Percentiles rank a stretch among this genome's conserved stretches.
Evolutionary conservation across 768 basidiomycete genomes (phyloP).

Genomic region (Lentinula sp.): DNA sequence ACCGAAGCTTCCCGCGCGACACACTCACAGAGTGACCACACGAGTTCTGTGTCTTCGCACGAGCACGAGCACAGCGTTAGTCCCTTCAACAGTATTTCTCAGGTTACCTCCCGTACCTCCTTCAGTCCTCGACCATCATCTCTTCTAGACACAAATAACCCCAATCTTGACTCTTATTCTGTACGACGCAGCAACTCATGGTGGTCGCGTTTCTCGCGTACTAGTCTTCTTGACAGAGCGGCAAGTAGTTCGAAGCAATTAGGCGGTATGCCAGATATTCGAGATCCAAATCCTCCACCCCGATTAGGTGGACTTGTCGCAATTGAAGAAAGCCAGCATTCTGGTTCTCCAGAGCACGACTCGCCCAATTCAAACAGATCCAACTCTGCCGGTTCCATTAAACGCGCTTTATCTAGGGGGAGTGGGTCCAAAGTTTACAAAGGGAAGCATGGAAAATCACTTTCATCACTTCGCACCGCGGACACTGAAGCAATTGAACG

Average conservation of each 20-base stretch:
- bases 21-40: slow-evolving; percentile 16
- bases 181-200: slow-evolving; percentile 68
- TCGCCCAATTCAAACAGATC: slow-evolving; percentile 12
- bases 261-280: slow-evolving; percentile 44
- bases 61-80: slow-evolving; percentile 26
- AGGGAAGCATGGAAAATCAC: slow-evolving; percentile 38
- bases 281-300: slow-evolving; percentile 79
- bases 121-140: slow-evolving; percentile 18
- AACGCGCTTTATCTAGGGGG: slow-evolving; percentile 5
- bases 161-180: slow-evolving; percentile 24
- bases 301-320: slow-evolving; percentile 34
- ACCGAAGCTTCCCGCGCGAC: slow-evolving; percentile 21
- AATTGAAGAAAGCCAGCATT: slow-evolving; percentile 48
- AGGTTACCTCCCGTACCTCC: slow-evolving; percentile 16
- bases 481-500: slow-evolving; percentile 65
- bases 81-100: slow-evolving; percentile 25
- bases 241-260: slow-evolving; percentile 32
- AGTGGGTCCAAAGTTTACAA: slow-evolving; percentile 22
- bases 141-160: slow-evolving; percentile 25
- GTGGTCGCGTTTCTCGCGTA: slow-evolving; percentile 72
- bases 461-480: slow-evolving; percentile 56
- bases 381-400: not conserved
- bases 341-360: slow-evolving; percentile 16
- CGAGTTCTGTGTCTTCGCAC: slow-evolving; percentile 18
- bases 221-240: slow-evolving; percentile 57